A percentile compares a stretch with the other conserved stretches of the same genome.
Evolutionary conservation across 2,329 filamentous ascomycete species (phyloP).

Genomic region (Trichoderma afroharzianum): DNA sequence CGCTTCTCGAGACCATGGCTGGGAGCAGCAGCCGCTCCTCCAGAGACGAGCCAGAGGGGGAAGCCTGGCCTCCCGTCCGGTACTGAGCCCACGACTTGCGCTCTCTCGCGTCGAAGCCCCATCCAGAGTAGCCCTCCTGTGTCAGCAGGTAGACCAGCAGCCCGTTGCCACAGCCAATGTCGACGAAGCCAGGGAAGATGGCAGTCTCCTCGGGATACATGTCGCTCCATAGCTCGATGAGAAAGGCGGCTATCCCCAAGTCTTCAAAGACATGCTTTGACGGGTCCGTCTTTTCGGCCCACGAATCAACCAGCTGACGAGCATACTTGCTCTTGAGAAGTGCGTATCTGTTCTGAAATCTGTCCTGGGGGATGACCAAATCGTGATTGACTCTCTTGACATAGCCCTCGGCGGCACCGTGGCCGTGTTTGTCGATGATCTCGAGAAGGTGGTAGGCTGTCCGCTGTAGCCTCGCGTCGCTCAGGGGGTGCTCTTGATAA

Average conservation of each 20-base stretch:
- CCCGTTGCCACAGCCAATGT: constrained; percentile 94
- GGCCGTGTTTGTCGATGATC: constrained; percentile 69
- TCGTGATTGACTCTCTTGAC: constrained; percentile 83
- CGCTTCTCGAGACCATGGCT: constrained; percentile 26
- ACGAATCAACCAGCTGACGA: constrained; percentile 62
- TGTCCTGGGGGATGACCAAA: constrained; percentile 68
- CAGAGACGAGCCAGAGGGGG: constrained; percentile 35
- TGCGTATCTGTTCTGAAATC: constrained; percentile 78
- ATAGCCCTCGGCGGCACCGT: constrained; percentile 60
- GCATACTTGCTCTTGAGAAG: constrained; percentile 78
- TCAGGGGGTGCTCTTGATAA: constrained; percentile 36
- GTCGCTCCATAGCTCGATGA: constrained; percentile 84
- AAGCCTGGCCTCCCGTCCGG: constrained; percentile 31
- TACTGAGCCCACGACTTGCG: constrained; percentile 84
- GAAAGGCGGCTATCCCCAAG: constrained; percentile 81
- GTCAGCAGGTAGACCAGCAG: constrained; percentile 80
- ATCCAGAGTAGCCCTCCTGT: constrained; percentile 76
- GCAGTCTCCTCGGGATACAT: constrained; percentile 60
- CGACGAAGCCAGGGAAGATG: constrained; percentile 82
- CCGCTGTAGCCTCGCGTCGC: constrained; percentile 52
- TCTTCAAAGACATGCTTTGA: constrained; percentile 95
- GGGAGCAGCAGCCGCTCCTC: constrained; percentile 50
- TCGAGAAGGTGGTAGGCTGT: constrained; percentile 67
- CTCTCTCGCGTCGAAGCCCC: constrained; percentile 85
- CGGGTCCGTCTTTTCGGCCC: constrained; percentile 85